These are phyloP conservation scores for Venturia pyrina DNA, from an alignment of 2,329 filamentous ascomycete species.

Conservation along the genomic window DNA sequence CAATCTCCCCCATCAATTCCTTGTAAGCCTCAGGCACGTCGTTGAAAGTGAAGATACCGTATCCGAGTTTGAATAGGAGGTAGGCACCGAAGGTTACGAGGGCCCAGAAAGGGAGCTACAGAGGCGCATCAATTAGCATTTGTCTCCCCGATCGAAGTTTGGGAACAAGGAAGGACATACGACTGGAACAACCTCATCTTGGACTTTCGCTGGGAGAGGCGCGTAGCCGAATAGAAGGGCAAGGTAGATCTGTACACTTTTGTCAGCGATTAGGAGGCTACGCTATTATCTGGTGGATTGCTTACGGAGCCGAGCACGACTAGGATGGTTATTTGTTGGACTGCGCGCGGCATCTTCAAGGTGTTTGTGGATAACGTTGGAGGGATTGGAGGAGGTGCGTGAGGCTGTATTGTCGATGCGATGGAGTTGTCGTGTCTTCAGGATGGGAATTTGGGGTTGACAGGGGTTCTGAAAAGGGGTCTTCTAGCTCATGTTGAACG, in stretches of 20 bases:
- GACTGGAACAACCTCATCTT: constrained; percentile 78
- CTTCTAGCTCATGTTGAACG: not conserved
- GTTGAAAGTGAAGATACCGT: constrained; percentile 92
- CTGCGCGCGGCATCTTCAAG: constrained; percentile 73
- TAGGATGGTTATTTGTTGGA: constrained; percentile 81
- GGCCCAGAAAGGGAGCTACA: constrained; percentile 82
- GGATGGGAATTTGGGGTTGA: not conserved
- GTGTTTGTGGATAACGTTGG: not conserved
- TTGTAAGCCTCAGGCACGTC: constrained; percentile 85
- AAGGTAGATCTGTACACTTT: constrained; percentile 63
- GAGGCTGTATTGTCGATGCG: not conserved
- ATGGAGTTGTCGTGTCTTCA: not conserved
- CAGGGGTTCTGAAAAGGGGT: not conserved
- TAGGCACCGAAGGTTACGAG: constrained; percentile 86
- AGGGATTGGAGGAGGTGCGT: not conserved
- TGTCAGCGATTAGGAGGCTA: constrained; percentile 15
- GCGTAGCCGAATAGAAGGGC: constrained; percentile 75
- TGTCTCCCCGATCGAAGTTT: not conserved
- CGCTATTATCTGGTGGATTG: constrained; percentile 11
- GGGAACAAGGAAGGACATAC: constrained; percentile 44
- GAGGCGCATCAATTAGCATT: no score
- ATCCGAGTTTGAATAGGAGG: constrained; percentile 83
- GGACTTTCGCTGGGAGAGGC: constrained; percentile 66
- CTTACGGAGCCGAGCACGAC: constrained; percentile 81
- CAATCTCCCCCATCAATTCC: constrained; percentile 79